Conservation (phyloP, 2,329 filamentous ascomycete genomes). For the Penicillium corylophilum region DNA sequence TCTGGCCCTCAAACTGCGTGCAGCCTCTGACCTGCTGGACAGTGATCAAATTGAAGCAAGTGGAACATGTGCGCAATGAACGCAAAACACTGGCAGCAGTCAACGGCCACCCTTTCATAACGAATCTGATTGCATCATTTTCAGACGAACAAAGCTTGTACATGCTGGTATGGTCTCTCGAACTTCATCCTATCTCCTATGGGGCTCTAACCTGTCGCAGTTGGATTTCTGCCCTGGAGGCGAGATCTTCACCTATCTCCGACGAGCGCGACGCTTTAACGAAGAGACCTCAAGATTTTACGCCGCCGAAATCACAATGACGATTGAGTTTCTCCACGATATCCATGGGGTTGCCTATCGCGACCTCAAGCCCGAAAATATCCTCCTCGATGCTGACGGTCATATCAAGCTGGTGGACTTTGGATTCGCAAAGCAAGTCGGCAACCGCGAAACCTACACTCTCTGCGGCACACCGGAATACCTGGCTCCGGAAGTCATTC, state of each 20-base stretch:
- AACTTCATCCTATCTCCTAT: background rate
- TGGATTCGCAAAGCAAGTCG: slow-evolving; percentile 66
- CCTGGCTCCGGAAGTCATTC: slow-evolving; percentile 65
- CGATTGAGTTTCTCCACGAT: slow-evolving; percentile 64
- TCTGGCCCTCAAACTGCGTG: slow-evolving; percentile 2
- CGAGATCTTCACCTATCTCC: slow-evolving; percentile 65
- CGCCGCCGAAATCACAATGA: slow-evolving; percentile 65
- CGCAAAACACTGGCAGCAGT: slow-evolving; percentile 62
- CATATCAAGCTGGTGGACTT: slow-evolving; percentile 68
- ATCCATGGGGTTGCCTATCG: slow-evolving; percentile 64
- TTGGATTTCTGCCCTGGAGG: slow-evolving; percentile 68
- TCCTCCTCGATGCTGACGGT: slow-evolving; percentile 63
- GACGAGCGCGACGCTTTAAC: slow-evolving; percentile 62
- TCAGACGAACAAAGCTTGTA: slow-evolving; percentile 61
- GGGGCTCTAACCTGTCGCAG: slow-evolving; percentile 35
- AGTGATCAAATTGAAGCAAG: slow-evolving; percentile 63
- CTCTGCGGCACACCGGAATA: slow-evolving; percentile 68
- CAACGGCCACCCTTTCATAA: slow-evolving; percentile 65
- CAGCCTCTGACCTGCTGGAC: slow-evolving; percentile 8
- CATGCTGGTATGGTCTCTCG: slow-evolving; percentile 45
- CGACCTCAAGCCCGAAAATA: slow-evolving; percentile 67
- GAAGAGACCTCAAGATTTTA: slow-evolving; percentile 64
- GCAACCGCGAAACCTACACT: slow-evolving; percentile 60
- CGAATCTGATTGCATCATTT: slow-evolving; percentile 63
- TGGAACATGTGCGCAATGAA: slow-evolving; percentile 68